Evolutionary conservation across 495 filamentous ascomycete genomes (phyloP).

Genomic region (Extremus antarcticus): DNA sequence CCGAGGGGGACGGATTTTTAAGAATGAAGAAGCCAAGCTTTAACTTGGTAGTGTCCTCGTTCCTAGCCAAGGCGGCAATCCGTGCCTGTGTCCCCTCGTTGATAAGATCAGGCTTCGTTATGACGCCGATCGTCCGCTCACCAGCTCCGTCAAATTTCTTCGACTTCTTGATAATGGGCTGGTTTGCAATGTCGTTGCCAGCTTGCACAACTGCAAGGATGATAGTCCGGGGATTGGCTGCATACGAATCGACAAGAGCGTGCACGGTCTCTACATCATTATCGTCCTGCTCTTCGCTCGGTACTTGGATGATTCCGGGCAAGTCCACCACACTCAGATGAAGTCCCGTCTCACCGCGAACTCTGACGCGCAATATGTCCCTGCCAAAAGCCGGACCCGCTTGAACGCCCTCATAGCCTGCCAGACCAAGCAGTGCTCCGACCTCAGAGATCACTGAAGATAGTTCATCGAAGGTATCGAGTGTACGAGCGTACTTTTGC

Average conservation of each 20-base stretch:
- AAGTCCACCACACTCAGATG: constrained; percentile 21
- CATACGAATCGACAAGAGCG: constrained; percentile 19
- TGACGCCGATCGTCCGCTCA: constrained; percentile 26
- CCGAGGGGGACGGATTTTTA: constrained; percentile 30
- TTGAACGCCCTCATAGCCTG: not conserved
- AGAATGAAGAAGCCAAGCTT: constrained; percentile 29
- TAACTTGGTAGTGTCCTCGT: constrained; percentile 17
- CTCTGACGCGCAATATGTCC: constrained; percentile 2
- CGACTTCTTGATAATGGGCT: constrained; percentile 18
- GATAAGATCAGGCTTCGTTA: constrained; percentile 34
- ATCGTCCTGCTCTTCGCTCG: constrained; percentile 11
- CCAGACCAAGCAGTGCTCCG: constrained; percentile 2
- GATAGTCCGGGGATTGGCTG: constrained; percentile 20
- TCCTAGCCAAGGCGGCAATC: constrained; percentile 32
- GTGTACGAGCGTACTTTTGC: not conserved
- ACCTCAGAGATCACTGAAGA: constrained; percentile 1
- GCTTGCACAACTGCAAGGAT: constrained; percentile 27
- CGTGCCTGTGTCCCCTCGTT: constrained; percentile 27
- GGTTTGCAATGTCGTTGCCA: constrained; percentile 23
- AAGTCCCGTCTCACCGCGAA: constrained; percentile 4
- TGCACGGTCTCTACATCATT: constrained; percentile 20
- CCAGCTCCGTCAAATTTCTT: constrained; percentile 19
- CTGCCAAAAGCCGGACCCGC: not conserved
- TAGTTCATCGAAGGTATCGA: not conserved
- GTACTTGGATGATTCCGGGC: constrained; percentile 18